phyloP scores from a whole-genome alignment of 2,329 filamentous ascomycete genomes.

The Claviceps quebecensis region DNA sequence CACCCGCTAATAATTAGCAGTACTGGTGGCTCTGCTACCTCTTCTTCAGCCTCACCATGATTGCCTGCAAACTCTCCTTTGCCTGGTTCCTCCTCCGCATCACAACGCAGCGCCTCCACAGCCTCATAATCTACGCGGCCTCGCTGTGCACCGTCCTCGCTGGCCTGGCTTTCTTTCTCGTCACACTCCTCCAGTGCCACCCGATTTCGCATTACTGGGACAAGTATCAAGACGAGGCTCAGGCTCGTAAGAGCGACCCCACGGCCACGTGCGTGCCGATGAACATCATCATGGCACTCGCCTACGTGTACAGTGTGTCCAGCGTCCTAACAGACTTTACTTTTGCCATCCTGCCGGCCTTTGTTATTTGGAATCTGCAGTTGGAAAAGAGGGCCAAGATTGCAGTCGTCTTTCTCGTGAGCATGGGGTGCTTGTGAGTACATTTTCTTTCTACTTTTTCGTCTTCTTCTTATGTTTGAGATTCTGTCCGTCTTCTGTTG shows the following conservation, averaged over 20 bases:
- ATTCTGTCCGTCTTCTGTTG: not conserved
- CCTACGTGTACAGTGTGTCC: conserved; percentile 36
- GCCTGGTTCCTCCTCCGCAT: conserved; percentile 28
- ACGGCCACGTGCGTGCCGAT: conserved; percentile 19
- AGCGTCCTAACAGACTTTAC: conserved; percentile 37
- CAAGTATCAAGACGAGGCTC: conserved; percentile 15
- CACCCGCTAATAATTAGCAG: conserved; percentile 4
- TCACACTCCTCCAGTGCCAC: conserved; percentile 25
- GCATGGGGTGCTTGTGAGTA: conserved; percentile 38
- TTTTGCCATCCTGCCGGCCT: conserved; percentile 36
- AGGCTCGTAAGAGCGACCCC: conserved; percentile 5
- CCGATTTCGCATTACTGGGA: conserved; percentile 29
- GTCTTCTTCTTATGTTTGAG: not conserved
- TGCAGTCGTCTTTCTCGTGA: conserved; percentile 36
- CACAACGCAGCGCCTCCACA: conserved; percentile 19
- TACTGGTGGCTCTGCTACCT: conserved; percentile 26
- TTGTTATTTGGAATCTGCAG: conserved; percentile 39
- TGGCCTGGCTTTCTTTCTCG: conserved; percentile 26
- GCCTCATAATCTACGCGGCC: conserved; percentile 22
- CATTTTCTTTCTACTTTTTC: not conserved
- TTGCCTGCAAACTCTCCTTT: conserved; percentile 27
- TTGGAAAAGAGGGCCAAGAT: conserved; percentile 36
- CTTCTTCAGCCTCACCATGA: conserved; percentile 22
- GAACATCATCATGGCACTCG: conserved; percentile 34
- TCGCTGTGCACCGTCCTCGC: conserved; percentile 22